These are phyloP conservation scores for Aspergillus neoniger DNA, from an alignment of 2,329 filamentous ascomycete genomes.

Conservation along the genomic window DNA sequence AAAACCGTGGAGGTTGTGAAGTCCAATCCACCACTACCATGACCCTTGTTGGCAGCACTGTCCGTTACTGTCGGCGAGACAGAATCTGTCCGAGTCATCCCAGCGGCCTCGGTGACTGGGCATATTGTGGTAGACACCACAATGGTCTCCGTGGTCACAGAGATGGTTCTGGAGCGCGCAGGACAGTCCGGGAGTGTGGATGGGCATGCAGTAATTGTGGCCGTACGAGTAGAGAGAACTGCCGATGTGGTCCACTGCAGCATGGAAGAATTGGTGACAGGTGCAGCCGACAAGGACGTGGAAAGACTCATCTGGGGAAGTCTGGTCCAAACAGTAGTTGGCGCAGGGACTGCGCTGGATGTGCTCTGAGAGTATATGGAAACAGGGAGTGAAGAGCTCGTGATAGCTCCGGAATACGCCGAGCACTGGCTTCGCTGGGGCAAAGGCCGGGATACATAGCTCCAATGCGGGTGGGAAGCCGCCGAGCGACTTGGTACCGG, in stretches of 20 bases:
- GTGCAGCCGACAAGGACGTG: background rate
- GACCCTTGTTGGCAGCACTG: background rate
- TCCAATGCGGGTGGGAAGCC: background rate
- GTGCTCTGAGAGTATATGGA: background rate
- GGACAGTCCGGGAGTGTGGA: background rate
- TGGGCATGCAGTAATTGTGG: constrained; percentile 2
- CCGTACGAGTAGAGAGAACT: background rate
- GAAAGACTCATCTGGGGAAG: background rate
- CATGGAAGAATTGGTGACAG: background rate
- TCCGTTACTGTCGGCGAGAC: background rate
- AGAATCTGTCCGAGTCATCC: background rate
- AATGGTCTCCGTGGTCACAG: constrained; percentile 1
- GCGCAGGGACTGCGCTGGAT: background rate
- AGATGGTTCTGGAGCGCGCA: background rate
- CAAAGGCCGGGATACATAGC: background rate
- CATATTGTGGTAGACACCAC: constrained; percentile 2
- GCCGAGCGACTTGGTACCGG: background rate
- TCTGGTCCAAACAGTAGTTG: too few species aligned
- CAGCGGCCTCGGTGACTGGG: background rate
- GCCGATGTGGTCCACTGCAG: background rate
- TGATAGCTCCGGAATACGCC: background rate
- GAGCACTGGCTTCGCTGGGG: background rate
- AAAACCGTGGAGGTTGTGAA: constrained; percentile 26
- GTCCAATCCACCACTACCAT: background rate
- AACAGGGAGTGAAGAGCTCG: background rate